Conservation (phyloP, 2,329 filamentous ascomycete species). For the Hymenoscyphus fraxineus region DNA sequence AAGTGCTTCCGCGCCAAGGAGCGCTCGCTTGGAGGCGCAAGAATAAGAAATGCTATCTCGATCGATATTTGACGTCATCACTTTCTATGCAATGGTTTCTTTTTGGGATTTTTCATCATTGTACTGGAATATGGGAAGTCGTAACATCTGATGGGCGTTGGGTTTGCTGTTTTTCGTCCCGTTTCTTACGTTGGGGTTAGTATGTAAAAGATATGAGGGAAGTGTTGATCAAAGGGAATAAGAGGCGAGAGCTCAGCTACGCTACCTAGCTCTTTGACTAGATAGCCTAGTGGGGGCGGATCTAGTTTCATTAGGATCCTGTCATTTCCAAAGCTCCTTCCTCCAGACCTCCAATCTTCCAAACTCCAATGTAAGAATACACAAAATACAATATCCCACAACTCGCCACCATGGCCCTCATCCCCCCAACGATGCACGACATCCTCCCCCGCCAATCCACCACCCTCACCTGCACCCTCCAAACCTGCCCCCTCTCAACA, state of each 20-base stretch:
- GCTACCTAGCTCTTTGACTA: no score
- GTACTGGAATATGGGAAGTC: neutral
- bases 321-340: neutral
- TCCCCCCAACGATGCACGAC: conserved; percentile 9
- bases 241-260: no score
- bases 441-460: conserved; percentile 5
- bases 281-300: no score
- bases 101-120: no score
- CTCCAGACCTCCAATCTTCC: neutral
- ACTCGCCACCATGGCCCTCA: conserved; percentile 14
- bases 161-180: neutral
- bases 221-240: no score
- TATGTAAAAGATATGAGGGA: no score
- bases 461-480: conserved; percentile 34
- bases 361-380: neutral
- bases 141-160: neutral
- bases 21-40: neutral
- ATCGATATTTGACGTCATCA: neutral
- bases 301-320: no score
- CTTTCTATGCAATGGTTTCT: neutral
- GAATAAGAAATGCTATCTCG: neutral
- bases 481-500: conserved; percentile 35
- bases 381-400: neutral
- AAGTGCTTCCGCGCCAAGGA: neutral
- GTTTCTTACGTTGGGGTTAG: no score